Evolutionary conservation across 2,329 filamentous ascomycete genomes (phyloP).

Genomic region (Pestalotiopsis sp.): DNA sequence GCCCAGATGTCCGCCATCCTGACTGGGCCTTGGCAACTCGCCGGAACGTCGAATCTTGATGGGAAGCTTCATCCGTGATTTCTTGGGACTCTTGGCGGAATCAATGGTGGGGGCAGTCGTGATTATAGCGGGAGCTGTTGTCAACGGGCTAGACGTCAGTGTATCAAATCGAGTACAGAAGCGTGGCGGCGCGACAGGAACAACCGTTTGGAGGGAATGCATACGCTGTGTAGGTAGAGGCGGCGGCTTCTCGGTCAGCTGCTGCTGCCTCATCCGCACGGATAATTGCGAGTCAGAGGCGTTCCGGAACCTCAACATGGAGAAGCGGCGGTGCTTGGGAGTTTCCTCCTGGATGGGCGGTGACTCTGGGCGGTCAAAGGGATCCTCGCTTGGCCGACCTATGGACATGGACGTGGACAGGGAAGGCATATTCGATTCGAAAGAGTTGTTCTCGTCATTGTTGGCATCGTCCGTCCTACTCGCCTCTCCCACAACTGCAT

Average conservation of each 20-base stretch:
- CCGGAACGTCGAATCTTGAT: slow-evolving; percentile 54
- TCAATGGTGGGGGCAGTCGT: slow-evolving; percentile 85
- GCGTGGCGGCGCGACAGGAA: not conserved
- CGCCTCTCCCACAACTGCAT: not conserved
- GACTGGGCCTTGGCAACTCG: slow-evolving; percentile 44
- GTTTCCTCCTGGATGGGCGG: slow-evolving; percentile 57
- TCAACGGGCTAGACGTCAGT: not conserved
- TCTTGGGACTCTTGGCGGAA: slow-evolving; percentile 54
- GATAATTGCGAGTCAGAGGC: slow-evolving; percentile 91
- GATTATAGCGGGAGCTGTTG: slow-evolving; percentile 73
- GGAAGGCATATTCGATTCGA: slow-evolving; percentile 18
- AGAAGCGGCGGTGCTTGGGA: slow-evolving; percentile 62
- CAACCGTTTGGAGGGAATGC: slow-evolving; percentile 21
- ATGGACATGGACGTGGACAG: slow-evolving; percentile 17
- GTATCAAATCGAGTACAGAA: not conserved
- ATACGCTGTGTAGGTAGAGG: slow-evolving; percentile 60
- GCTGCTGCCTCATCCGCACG: slow-evolving; percentile 70
- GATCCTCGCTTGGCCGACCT: slow-evolving; percentile 27
- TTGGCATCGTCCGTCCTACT: slow-evolving; percentile 11
- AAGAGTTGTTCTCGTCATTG: slow-evolving; percentile 22
- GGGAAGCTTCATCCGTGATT: slow-evolving; percentile 57
- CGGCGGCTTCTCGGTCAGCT: slow-evolving; percentile 52
- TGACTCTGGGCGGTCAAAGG: slow-evolving; percentile 42
- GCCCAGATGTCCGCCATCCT: slow-evolving; percentile 23
- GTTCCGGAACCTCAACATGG: slow-evolving; percentile 82